A percentile compares a stretch with the other conserved stretches of the same genome.
Evolutionary conservation across 148 eudicot genomes (phyloP).

Genomic region (Cornus suecica): DNA sequence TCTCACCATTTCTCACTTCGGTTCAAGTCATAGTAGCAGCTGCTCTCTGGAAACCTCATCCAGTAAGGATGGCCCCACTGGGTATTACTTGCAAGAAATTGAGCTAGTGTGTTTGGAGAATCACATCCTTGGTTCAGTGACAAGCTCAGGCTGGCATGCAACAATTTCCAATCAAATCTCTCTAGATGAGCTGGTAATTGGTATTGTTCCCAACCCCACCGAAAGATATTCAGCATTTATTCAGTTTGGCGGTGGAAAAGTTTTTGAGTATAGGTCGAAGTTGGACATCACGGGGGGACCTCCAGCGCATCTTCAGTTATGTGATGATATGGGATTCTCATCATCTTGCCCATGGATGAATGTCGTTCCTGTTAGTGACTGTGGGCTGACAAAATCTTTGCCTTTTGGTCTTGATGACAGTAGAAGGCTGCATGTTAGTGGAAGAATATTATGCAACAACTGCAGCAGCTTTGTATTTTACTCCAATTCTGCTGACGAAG

Average conservation of each 20-base stretch:
- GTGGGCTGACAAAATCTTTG: conserved; percentile 43
- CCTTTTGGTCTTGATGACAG: conserved; percentile 78
- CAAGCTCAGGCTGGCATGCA: conserved; percentile 81
- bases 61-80: conserved; percentile 31
- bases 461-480: conserved; percentile 78
- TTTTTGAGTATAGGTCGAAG: conserved; percentile 58
- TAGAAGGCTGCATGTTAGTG: conserved; percentile 67
- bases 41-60: conserved; percentile 24
- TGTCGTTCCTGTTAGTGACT: conserved; percentile 43
- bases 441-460: conserved; percentile 74
- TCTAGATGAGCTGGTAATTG: conserved; percentile 53
- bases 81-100: conserved; percentile 71
- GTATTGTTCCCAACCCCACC: conserved; percentile 51
- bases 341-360: conserved; percentile 89
- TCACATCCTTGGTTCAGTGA: conserved; percentile 54
- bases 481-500: conserved; percentile 56
- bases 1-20: conserved; percentile 64
- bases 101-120: conserved; percentile 63
- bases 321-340: conserved; percentile 40
- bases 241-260: conserved; percentile 68
- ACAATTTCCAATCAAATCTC: conserved; percentile 35
- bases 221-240: conserved; percentile 54
- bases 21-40: conserved; percentile 33
- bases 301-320: conserved; percentile 39
- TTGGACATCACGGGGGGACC: conserved; percentile 31